These are phyloP conservation scores for Rhexocercosporidium sp. DNA, from an alignment of 2,329 filamentous ascomycete genomes.

Conservation along the genomic window DNA sequence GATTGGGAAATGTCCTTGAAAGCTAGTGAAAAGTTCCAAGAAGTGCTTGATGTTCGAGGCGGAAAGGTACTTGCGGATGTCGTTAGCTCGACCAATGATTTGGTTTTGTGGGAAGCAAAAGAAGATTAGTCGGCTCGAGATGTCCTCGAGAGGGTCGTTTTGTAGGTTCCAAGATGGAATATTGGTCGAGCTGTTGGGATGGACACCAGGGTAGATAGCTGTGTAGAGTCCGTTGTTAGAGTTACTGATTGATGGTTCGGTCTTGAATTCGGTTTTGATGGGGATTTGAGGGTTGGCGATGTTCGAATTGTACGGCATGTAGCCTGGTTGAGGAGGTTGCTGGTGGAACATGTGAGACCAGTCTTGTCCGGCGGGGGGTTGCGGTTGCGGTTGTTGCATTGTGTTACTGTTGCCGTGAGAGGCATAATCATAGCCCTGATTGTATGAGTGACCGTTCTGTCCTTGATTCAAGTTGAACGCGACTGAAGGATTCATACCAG, in stretches of 20 bases:
- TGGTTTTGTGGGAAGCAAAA: conserved; percentile 63
- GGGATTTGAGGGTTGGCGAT: conserved; percentile 71
- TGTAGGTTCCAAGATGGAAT: conserved; percentile 49
- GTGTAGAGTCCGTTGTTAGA: conserved; percentile 38
- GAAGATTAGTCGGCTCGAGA: conserved; percentile 60
- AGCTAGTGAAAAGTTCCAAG: conserved; percentile 73
- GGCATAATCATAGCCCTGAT: conserved; percentile 44
- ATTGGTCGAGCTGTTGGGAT: conserved; percentile 42
- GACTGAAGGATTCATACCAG: conserved; percentile 63
- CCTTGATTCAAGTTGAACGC: conserved; percentile 67
- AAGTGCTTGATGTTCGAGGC: conserved; percentile 73
- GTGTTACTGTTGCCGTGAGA: conserved; percentile 41
- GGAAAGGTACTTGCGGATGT: conserved; percentile 61
- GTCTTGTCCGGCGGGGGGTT: conserved; percentile 58
- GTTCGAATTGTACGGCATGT: conserved; percentile 55
- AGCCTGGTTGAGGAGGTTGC: conserved; percentile 69
- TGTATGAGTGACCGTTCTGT: conserved; percentile 58
- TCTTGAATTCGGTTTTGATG: conserved; percentile 71
- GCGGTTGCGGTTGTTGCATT: conserved; percentile 36
- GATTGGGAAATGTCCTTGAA: conserved; percentile 75
- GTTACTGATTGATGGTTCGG: conserved; percentile 56
- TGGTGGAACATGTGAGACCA: conserved; percentile 77
- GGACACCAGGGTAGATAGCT: conserved; percentile 32
- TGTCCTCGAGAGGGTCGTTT: conserved; percentile 55
- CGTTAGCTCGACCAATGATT: conserved; percentile 59